These are phyloP conservation scores for Aspergillus sergii DNA, from an alignment of 2,329 filamentous ascomycete genomes.

Conservation along the genomic window DNA sequence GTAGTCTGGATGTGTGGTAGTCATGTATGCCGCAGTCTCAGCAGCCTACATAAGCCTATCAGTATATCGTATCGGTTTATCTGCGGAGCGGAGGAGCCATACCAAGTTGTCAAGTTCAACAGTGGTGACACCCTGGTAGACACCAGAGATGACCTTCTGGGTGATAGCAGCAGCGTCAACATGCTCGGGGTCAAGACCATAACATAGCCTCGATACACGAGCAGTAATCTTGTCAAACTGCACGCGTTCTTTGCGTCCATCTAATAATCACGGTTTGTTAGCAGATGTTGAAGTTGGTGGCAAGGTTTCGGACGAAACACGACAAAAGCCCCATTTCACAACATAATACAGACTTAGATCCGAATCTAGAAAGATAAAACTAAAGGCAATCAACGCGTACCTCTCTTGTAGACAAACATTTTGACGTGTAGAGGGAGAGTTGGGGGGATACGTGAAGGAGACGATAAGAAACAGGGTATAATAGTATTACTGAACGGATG, in stretches of 20 bases:
- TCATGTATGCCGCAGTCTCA: constrained; percentile 99
- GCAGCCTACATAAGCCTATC: constrained; percentile 68
- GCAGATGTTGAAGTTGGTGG: constrained; percentile 20
- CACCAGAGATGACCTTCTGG: constrained; percentile 98
- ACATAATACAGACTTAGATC: neutral
- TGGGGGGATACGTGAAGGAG: constrained; percentile 15
- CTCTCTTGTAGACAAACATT: constrained; percentile 67
- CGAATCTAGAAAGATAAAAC: neutral
- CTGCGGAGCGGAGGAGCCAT: constrained; percentile 41
- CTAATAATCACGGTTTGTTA: constrained; percentile 51
- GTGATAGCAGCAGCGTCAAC: constrained; percentile 98
- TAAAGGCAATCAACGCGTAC: constrained; percentile 43
- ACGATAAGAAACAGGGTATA: constrained; percentile 28
- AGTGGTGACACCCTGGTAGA: constrained; percentile 97
- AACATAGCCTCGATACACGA: constrained; percentile 95
- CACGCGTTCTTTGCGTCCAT: constrained; percentile 99
- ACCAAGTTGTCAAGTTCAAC: constrained; percentile 96
- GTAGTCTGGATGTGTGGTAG: constrained; percentile 97
- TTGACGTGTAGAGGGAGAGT: constrained; percentile 27
- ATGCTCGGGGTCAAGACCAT: constrained; percentile 92
- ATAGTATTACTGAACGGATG: constrained; percentile 16
- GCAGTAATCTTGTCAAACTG: constrained; percentile 99
- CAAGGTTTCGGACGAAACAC: constrained; percentile 10
- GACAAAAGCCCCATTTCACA: neutral
- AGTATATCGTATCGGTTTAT: constrained; percentile 9